phyloP scores from a whole-genome alignment of 78 protist genomes.

The Dictyostelium intermedium region DNA sequence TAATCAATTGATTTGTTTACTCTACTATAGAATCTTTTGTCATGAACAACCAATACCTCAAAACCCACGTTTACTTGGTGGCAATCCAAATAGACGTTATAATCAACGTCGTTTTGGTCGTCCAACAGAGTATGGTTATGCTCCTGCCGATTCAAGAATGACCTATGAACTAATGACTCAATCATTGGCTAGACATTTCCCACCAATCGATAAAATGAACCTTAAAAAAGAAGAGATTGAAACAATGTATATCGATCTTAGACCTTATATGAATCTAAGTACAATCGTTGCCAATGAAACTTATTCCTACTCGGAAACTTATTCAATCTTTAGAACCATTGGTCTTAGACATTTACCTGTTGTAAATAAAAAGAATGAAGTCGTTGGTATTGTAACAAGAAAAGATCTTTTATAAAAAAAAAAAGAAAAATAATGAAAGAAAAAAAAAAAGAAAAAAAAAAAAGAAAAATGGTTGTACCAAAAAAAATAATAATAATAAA shows the following conservation, averaged over 20 bases:
- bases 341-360: conserved; percentile 93
- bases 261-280: conserved; percentile 75
- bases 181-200: conserved; percentile 68
- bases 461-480: too few species aligned
- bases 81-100: background rate
- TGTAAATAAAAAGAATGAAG: conserved; percentile 53
- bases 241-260: conserved; percentile 57
- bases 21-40: conserved; percentile 49
- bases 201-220: conserved; percentile 71
- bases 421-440: background rate
- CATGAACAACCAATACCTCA: conserved; percentile 50
- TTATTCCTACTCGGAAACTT: conserved; percentile 72
- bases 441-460: background rate
- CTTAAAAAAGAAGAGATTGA: conserved; percentile 52
- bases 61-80: conserved; percentile 32
- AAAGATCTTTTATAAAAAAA: conserved; percentile 73
- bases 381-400: conserved; percentile 92
- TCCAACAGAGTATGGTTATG: conserved; percentile 59
- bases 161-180: conserved; percentile 57
- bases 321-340: conserved; percentile 83
- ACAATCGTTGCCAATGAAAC: conserved; percentile 65
- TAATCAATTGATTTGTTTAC: conserved; percentile 15
- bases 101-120: conserved; percentile 54
- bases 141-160: conserved; percentile 61
- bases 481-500: background rate